Evolutionary conservation across 2,329 filamentous ascomycete genomes (phyloP).

Genomic region (Diaporthe vexans): DNA sequence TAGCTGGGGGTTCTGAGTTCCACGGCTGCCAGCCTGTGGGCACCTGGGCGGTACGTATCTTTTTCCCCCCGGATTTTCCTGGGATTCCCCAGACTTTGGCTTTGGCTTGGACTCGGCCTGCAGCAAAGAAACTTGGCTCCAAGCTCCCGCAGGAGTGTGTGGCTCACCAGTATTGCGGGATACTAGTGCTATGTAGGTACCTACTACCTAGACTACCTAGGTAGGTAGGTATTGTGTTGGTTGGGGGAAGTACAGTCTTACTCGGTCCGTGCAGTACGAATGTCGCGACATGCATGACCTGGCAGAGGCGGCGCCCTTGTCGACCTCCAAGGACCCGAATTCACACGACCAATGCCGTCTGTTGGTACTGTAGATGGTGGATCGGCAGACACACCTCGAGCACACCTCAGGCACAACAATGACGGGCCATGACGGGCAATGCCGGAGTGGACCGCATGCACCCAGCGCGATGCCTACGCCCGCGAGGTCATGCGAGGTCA

Average conservation of each 20-base stretch:
- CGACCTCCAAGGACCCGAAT: background rate
- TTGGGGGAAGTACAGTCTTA: background rate
- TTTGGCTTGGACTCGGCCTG: background rate
- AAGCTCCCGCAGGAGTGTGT: conserved; percentile 18
- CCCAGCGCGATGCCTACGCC: background rate
- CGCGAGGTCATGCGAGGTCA: background rate
- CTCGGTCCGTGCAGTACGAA: conserved; percentile 4
- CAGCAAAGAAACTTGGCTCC: conserved; percentile 9
- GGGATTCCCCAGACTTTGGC: conserved; percentile 8
- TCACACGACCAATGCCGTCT: background rate
- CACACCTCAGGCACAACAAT: background rate
- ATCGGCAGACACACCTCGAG: background rate
- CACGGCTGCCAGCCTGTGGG: too few species aligned
- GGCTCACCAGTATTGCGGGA: background rate
- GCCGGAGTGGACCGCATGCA: background rate
- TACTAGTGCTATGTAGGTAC: too few species aligned
- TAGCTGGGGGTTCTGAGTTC: too few species aligned
- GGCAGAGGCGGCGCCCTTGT: too few species aligned
- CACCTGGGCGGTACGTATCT: background rate
- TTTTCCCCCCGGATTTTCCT: conserved; percentile 7
- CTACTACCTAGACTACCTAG: too few species aligned
- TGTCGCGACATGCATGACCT: too few species aligned
- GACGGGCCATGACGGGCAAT: conserved; percentile 24
- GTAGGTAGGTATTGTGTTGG: too few species aligned
- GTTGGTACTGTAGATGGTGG: background rate